Evolutionary conservation across 345 rosid species (phyloP).

Genomic region (Limnanthes douglasii): DNA sequence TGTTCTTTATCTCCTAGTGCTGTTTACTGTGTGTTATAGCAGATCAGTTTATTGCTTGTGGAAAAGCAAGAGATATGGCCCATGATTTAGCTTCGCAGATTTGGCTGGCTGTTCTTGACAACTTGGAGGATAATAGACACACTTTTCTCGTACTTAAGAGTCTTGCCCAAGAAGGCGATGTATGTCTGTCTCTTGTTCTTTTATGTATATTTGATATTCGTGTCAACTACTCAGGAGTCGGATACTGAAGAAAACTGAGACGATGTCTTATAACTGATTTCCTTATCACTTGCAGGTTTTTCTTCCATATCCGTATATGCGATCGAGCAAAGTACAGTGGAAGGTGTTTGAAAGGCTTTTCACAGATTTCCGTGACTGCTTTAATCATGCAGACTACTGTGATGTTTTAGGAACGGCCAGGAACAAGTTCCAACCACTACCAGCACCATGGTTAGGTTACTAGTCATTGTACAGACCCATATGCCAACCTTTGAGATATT

Average conservation of each 20-base stretch:
- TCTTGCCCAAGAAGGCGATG: constrained; percentile 64
- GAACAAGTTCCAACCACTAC: constrained; percentile 72
- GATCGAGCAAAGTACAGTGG: constrained; percentile 59
- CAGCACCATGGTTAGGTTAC: constrained; percentile 66
- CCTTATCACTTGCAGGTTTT: constrained; percentile 28
- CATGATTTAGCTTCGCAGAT: constrained; percentile 66
- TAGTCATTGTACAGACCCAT: no score
- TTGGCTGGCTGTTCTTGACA: constrained; percentile 79
- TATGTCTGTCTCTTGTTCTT: constrained; percentile 20
- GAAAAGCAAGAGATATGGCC: constrained; percentile 53
- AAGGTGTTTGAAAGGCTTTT: constrained; percentile 71
- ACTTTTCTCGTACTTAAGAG: constrained; percentile 59
- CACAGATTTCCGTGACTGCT: constrained; percentile 77
- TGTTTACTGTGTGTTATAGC: constrained; percentile 8
- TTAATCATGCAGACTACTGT: constrained; percentile 40
- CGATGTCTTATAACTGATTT: neutral
- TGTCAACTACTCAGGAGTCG: no score
- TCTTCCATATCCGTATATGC: constrained; percentile 71
- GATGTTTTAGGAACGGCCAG: constrained; percentile 51
- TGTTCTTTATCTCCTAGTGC: constrained; percentile 2
- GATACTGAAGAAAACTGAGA: neutral
- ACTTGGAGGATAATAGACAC: constrained; percentile 62
- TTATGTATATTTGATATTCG: no score
- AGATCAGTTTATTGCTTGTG: constrained; percentile 83
- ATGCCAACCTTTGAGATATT: no score